phyloP scores from a whole-genome alignment of 768 basidiomycete genomes.

The Leccinum ochraceum region DNA sequence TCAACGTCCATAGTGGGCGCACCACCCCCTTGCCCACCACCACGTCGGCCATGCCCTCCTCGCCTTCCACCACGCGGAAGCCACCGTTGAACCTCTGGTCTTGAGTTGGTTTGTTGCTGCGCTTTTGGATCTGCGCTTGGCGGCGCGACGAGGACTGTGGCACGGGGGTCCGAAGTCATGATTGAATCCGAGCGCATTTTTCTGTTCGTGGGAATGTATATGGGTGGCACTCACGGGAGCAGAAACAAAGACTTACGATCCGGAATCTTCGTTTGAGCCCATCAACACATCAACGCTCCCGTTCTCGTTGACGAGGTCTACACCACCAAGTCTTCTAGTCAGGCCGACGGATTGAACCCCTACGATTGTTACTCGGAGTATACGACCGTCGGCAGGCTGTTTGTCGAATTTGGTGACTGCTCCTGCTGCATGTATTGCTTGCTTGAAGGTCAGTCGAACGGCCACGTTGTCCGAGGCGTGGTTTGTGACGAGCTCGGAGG shows the following conservation, averaged over 20 bases:
- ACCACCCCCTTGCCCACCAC: slow-evolving; percentile 18
- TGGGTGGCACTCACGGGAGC: background rate
- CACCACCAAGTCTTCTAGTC: slow-evolving; percentile 56
- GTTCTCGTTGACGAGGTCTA: slow-evolving; percentile 44
- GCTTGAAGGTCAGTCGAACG: slow-evolving; percentile 76
- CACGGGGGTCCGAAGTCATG: slow-evolving; percentile 58
- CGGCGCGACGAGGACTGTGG: slow-evolving; percentile 65
- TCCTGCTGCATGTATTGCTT: slow-evolving; percentile 55
- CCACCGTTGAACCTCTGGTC: slow-evolving; percentile 29
- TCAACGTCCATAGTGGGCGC: slow-evolving; percentile 32
- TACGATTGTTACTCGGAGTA: slow-evolving; percentile 63
- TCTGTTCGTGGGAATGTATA: slow-evolving; percentile 37
- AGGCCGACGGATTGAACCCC: slow-evolving; percentile 57
- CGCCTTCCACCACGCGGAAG: slow-evolving; percentile 25
- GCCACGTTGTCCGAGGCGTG: slow-evolving; percentile 41
- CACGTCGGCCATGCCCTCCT: slow-evolving; percentile 27
- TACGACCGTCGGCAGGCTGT: slow-evolving; percentile 80
- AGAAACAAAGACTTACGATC: slow-evolving; percentile 47
- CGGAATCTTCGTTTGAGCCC: slow-evolving; percentile 42
- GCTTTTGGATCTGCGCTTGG: slow-evolving; percentile 62
- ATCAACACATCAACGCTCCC: slow-evolving; percentile 56
- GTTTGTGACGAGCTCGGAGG: slow-evolving; percentile 29
- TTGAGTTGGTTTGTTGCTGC: slow-evolving; percentile 39
- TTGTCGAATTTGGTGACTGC: slow-evolving; percentile 78
- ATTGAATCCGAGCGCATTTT: slow-evolving; percentile 87